Percentiles rank a stretch among this genome's conserved stretches.
Conservation (phyloP, 371 early-diverging fungal species). For the Mucor indicus region DNA sequence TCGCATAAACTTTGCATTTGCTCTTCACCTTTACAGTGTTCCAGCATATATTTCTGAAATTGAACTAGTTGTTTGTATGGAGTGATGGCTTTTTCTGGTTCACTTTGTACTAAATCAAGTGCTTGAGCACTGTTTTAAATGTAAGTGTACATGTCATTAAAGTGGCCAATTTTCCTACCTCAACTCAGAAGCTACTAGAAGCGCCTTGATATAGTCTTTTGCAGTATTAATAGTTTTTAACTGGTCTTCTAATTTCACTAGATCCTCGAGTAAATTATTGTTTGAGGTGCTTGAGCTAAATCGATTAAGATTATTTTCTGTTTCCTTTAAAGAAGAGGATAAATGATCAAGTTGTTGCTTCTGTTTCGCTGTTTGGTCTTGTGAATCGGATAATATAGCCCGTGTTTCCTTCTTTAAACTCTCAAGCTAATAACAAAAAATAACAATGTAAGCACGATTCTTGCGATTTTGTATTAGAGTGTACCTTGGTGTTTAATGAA, state of each 20-base stretch:
- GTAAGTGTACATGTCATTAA: not conserved
- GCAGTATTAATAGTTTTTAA: conserved; percentile 25
- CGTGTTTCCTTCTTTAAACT: conserved; percentile 2
- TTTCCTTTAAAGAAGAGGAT: conserved; percentile 7
- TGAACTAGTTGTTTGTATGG: conserved; percentile 45
- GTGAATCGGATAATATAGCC: not conserved
- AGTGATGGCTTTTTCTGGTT: conserved; percentile 35
- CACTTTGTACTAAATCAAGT: conserved; percentile 23
- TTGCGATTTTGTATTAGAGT: too few relatives aligned
- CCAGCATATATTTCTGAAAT: conserved; percentile 19
- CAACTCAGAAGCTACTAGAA: conserved; percentile 31
- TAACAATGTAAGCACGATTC: too few relatives aligned
- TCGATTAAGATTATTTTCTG: conserved; percentile 10
- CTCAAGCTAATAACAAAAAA: not conserved
- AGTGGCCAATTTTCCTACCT: conserved; percentile 15
- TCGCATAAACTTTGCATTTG: conserved; percentile 16
- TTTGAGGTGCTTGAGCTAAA: not conserved
- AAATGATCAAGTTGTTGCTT: conserved; percentile 11
- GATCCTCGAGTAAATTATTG: conserved; percentile 3
- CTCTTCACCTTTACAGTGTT: conserved; percentile 9
- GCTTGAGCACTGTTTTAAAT: conserved; percentile 27
- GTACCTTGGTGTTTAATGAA: conserved; percentile 21
- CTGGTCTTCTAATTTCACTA: conserved; percentile 15
- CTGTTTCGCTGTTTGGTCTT: conserved; percentile 7
- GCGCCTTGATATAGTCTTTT: conserved; percentile 27